Evolutionary conservation across 306 rosid species (phyloP).

Genomic region (Prunus davidiana): DNA sequence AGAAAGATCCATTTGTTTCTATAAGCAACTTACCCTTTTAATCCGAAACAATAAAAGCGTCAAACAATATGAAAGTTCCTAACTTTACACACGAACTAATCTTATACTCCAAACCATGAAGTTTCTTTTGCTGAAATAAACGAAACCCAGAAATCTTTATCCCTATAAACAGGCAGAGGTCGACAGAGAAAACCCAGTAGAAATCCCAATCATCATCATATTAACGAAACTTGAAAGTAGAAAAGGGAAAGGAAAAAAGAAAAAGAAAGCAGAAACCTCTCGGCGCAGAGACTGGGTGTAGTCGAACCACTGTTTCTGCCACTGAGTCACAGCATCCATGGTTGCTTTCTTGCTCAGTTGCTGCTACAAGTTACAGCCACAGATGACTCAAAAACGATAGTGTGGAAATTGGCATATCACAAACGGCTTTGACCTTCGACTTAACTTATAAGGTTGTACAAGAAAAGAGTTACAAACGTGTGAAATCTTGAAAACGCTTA

Average conservation of each 20-base stretch:
- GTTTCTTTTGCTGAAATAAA: not conserved
- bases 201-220: not conserved
- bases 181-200: not conserved
- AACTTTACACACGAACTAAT: not conserved
- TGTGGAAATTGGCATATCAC: not conserved
- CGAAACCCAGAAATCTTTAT: not conserved
- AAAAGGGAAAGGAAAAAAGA: not conserved
- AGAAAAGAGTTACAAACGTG: not conserved
- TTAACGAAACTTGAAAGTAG: too few species aligned
- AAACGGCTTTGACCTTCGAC: not conserved
- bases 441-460: not conserved
- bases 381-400: not conserved
- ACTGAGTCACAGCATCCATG: conserved; percentile 60
- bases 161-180: not conserved
- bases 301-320: conserved; percentile 45
- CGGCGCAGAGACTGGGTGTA: conserved; percentile 38
- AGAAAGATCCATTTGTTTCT: not conserved
- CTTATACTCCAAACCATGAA: not conserved
- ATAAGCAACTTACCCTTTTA: not conserved
- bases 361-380: not conserved
- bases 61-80: not conserved
- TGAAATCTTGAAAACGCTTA: not conserved
- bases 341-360: not conserved
- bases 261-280: conserved; percentile 40
- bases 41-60: not conserved